These are phyloP conservation scores for Quercus mongolica DNA, from an alignment of 306 rosid genomes.

Conservation along the genomic window DNA sequence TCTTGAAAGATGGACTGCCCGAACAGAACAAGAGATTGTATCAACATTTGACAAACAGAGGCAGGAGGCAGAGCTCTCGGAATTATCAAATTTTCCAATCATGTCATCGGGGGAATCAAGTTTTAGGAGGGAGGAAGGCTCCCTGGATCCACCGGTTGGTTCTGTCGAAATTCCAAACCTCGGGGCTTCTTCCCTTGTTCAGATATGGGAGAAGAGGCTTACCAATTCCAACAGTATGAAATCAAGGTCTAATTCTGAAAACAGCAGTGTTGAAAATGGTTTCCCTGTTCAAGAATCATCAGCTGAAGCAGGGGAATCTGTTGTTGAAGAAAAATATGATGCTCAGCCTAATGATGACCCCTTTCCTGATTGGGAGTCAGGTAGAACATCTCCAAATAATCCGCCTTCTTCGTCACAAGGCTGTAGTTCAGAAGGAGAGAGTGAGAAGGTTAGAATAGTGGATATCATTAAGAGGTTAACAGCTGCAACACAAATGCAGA, in stretches of 20 bases:
- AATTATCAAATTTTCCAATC: conserved; percentile 3
- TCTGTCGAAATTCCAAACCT: conserved; percentile 25
- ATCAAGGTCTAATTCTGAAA: conserved; percentile 13
- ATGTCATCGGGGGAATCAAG: conserved; percentile 18
- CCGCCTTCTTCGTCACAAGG: conserved; percentile 29
- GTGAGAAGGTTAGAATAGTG: conserved; percentile 60
- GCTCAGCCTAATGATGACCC: conserved; percentile 22
- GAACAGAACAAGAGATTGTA: conserved; percentile 33
- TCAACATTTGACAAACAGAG: conserved; percentile 25
- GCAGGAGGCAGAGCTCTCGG: conserved; percentile 27
- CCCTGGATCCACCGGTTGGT: conserved; percentile 20
- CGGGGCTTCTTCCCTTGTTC: conserved; percentile 84
- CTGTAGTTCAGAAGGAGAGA: conserved; percentile 36
- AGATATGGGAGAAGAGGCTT: conserved; percentile 87
- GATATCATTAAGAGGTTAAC: conserved; percentile 67
- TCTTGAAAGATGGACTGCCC: conserved; percentile 39
- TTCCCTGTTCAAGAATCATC: conserved; percentile 19
- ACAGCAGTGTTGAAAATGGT: conserved; percentile 21
- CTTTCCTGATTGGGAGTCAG: conserved; percentile 45
- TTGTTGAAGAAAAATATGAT: conserved; percentile 31
- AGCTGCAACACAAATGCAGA: conserved; percentile 28
- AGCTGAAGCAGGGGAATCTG: conserved; percentile 30
- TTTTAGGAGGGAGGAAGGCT: conserved; percentile 22
- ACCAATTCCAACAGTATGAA: conserved; percentile 28
- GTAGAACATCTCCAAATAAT: conserved; percentile 21